Percentiles rank a stretch among this genome's conserved stretches.
Conservation (phyloP, 139 green algal genomes). For the Picochlorum sp. region DNA sequence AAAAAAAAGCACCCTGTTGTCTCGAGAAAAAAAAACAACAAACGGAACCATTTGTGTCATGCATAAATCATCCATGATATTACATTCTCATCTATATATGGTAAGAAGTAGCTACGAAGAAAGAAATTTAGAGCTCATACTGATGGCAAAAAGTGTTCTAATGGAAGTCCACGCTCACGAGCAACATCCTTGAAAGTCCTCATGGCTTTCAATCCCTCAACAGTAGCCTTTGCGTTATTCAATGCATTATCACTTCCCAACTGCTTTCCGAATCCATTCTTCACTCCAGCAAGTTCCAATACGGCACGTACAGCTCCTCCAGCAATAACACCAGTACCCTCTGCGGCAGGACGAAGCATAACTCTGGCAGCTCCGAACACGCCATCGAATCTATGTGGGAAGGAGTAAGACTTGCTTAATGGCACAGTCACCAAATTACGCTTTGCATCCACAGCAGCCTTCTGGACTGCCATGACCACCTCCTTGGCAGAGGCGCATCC, state of each 20-base stretch:
- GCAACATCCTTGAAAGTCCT: slow-evolving; percentile 63
- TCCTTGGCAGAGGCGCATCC: slow-evolving; percentile 81
- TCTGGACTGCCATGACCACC: slow-evolving; percentile 69
- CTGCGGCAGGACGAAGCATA: slow-evolving; percentile 79
- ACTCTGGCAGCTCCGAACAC: slow-evolving; percentile 67
- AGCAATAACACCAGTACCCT: slow-evolving; percentile 78
- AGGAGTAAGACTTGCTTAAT: slow-evolving; percentile 47
- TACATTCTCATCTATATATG: too few relatives aligned
- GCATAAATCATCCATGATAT: too few relatives aligned
- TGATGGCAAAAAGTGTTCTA: slow-evolving; percentile 49
- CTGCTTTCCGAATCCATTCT: slow-evolving; percentile 92
- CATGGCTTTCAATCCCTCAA: slow-evolving; percentile 65
- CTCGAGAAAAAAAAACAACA: too few relatives aligned
- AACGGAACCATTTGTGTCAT: too few relatives aligned
- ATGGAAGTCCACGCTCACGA: slow-evolving; percentile 48
- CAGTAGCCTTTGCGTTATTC: slow-evolving; percentile 86
- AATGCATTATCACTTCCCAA: slow-evolving; percentile 74
- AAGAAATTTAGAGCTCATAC: background rate
- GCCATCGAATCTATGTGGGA: slow-evolving; percentile 79
- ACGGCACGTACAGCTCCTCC: slow-evolving; percentile 78
- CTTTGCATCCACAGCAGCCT: slow-evolving; percentile 71
- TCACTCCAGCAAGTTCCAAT: slow-evolving; percentile 84
- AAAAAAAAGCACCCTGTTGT: too few relatives aligned
- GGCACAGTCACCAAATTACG: slow-evolving; percentile 51
- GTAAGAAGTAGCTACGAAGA: too few relatives aligned